Base-by-base conservation (phyloP, 495 filamentous ascomycete species). In the Xylaria longipes region DNA sequence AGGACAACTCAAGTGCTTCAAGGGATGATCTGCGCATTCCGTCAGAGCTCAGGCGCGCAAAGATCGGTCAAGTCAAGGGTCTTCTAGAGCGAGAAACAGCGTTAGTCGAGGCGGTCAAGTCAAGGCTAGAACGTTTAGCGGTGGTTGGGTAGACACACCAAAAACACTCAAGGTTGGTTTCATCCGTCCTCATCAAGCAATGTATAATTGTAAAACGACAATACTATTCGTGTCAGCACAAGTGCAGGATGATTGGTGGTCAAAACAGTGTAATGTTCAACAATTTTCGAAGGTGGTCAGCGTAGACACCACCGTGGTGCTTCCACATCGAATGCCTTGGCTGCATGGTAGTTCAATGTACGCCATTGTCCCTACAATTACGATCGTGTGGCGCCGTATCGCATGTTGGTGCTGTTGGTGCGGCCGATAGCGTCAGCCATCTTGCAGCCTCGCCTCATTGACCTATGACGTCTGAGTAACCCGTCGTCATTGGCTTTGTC, bases 41-140 rank as follows among this genome's bases (percentile, higher is more conserved):
- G 9, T 84, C 89, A 58, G 88, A 91, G 54, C 81, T 94, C 50
- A 87, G 92, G 71, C 89, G 87, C 69, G 88, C 87, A 33, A 93
- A 91, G 82, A 79, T 92, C 70, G 83, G 84, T 20, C 89, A 93
- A 79, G 89, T 93, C 14, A 91, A 91, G 85, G 82, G 81, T 67
- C 84, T 94, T 79, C 83, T 94, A 72, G 91, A 93, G 50, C 83
- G 92, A 79, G 91, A 94, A 85, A 80, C 84, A 20, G 85, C 83
- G 9, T 76, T 89, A 66, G 84, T 89, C 35, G 85, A 89, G 70
- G 87, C 84, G 43, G 78, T 91, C 15, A 82, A 81, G 65, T 78
- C 71, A 63, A 87, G 90, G 83, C 82, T 88, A 68, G 82, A 81
- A 52, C 85, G 80, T 62, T 80, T 90, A 52, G 69, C 75, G 37